Conservation (phyloP, 352 stramenopile species). For the Globisporangium camurandrum region DNA sequence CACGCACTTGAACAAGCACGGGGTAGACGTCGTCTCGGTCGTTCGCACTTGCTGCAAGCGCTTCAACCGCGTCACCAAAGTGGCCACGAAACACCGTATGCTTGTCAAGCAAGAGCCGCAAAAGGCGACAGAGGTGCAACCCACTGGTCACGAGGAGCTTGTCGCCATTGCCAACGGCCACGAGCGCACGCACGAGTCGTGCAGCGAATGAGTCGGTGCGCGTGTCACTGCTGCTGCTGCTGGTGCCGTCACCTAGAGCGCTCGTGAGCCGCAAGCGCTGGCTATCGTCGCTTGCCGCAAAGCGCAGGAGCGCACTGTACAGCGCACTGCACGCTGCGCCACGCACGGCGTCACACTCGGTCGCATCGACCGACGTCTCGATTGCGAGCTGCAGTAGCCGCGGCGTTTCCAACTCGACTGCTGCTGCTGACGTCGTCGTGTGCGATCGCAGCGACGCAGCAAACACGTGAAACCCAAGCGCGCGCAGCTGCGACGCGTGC, state of each 20-base stretch:
- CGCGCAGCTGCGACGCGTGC: conserved; percentile 33
- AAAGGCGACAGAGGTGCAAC: conserved; percentile 19
- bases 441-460: neutral
- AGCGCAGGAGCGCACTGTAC: conserved; percentile 21
- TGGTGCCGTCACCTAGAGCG: conserved; percentile 11
- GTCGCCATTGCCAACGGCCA: conserved; percentile 17
- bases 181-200: conserved; percentile 16
- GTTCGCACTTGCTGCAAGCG: conserved; percentile 16
- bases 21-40: conserved; percentile 25
- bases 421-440: neutral
- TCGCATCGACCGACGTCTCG: conserved; percentile 36
- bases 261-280: conserved; percentile 13
- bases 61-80: conserved; percentile 26
- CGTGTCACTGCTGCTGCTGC: too few relatives aligned
- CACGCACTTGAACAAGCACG: conserved; percentile 30
- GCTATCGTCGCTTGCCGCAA: conserved; percentile 6
- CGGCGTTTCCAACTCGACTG: conserved; percentile 1
- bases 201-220: conserved; percentile 8
- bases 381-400: conserved; percentile 34
- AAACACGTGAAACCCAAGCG: conserved; percentile 33
- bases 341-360: conserved; percentile 49
- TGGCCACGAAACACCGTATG: conserved; percentile 9
- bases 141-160: conserved; percentile 20
- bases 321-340: conserved; percentile 28
- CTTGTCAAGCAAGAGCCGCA: conserved; percentile 25